Base-by-base conservation (phyloP, 306 rosid species). In the Herpetospermum pedunculosum region DNA sequence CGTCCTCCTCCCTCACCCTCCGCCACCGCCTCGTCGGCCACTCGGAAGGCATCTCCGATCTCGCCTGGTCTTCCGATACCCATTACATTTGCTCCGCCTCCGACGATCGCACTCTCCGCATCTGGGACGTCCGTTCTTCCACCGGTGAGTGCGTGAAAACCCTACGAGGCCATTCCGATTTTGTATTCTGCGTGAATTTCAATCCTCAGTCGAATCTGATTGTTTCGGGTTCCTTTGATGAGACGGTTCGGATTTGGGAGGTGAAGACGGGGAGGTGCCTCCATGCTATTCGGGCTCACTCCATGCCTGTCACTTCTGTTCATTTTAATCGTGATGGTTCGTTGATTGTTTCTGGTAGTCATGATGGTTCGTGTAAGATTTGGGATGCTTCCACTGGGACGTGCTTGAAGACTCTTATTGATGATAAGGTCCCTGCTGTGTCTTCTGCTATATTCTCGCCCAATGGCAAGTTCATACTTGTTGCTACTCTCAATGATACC, bases 31-130 rank as follows among this genome's bases (percentile, higher is more conserved):
- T 94, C 13, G 21, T 35, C 25, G 97, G 91, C 50, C 96, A 94
- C 81, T 84, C 92, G 47, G 96, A 85, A 0, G 99, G 99, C 44
- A 46, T 94, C 76, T 84, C 87, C 79, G 92, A 94, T 83, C 77
- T 94, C 7, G 91, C 95, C 49, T 89, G 97, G 97, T 91, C 97
- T 41, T 94, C 91, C 54, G 97, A 94, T 55, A 91, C 98, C 15
- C 97, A 85, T 83, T 94, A 94, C 87, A 83, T 94, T 74, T 94
- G 98, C 81, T 91, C 98, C 48, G 94, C 97, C 79, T 91, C 98
- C 72, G 96, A 91, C 64, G 96, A 94, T 54, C 88, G 90, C 30
- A 91, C 96, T 47, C 86, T 94, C 84, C 92, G 96, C 74, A 94
- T 89, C 73, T 94, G 99, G 99, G 96, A 91, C 71, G 96, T 86